Base-by-base conservation (phyloP, 2,329 filamentous ascomycete genomes). In the Aspergillus tamarii region DNA sequence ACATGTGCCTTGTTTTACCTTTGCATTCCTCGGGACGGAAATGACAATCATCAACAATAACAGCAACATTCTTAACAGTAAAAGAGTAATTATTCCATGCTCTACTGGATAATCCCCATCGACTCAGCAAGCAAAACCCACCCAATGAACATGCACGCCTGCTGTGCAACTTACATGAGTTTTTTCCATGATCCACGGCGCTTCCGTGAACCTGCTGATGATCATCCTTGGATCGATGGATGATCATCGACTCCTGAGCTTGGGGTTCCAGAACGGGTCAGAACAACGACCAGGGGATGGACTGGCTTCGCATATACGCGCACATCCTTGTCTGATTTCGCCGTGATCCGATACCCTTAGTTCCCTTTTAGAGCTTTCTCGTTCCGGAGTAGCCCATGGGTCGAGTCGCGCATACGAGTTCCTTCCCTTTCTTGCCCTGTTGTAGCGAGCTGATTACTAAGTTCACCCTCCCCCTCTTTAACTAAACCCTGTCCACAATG, bases 221-320 rank as follows among this genome's bases (percentile, higher is more conserved):
- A 66, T 66, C 63, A 41, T 60, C 62, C 39, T 64, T 57, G 34
- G 64, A 66, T 64, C 53, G 62, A 50, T 59, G 58, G 64, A 23
- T 54, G 64, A 66, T 66, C 61, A 41, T 61, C 59, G 28, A 55
- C 41, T 56, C 34, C 54, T 19, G 28, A 64, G 59, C 59, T 45
- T 58, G 63, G 63, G 46, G 46, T 59, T 62, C 63, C 63, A 64
- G 63, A 62, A 61, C 54, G 26, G 26, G 32, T 26, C 45, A 53
- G 48, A 58, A 52, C 43, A 12, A 54, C 32, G 26, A 41, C 48
- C 48, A 60, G 48, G 34, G 39, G 23, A 16, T 8, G 23, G 16
- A 5, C 11, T 11, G 45, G 21, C 21, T 16, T 48, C 45, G 21
- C 45, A 23, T 48, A 26, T 48, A 48, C 45, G 45, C 45, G 21